Conservation (phyloP, 2,329 filamentous ascomycete species). For the Cladosporium colombiae region DNA sequence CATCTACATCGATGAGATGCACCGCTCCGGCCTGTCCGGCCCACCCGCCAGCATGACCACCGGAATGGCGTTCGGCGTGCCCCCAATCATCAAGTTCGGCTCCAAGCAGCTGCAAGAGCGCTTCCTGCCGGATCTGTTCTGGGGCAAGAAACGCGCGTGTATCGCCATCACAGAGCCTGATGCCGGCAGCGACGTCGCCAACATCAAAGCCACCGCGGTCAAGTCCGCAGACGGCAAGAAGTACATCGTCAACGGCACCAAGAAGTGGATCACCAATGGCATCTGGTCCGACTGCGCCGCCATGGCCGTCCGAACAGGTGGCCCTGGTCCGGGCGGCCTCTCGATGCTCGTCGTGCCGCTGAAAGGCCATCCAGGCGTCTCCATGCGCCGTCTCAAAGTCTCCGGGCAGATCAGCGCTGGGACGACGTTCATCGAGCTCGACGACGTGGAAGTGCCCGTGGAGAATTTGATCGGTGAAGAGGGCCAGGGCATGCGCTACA, state of each 20-base stretch:
- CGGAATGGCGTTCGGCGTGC: constrained; percentile 71
- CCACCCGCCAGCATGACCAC: constrained; percentile 67
- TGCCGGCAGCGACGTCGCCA: constrained; percentile 72
- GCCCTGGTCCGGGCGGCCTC: constrained; percentile 62
- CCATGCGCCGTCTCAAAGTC: constrained; percentile 67
- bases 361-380: constrained; percentile 66
- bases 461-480: constrained; percentile 70
- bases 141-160: constrained; percentile 66
- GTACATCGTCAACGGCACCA: constrained; percentile 72
- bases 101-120: constrained; percentile 61
- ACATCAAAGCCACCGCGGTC: constrained; percentile 67
- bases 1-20: constrained; percentile 73
- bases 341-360: constrained; percentile 70
- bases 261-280: constrained; percentile 80
- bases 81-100: constrained; percentile 70
- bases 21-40: constrained; percentile 63
- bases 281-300: constrained; percentile 68
- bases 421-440: constrained; percentile 74
- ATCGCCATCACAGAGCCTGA: constrained; percentile 80
- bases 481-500: constrained; percentile 70
- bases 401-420: constrained; percentile 65
- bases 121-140: constrained; percentile 68
- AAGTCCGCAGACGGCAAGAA: constrained; percentile 64
- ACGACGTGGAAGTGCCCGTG: constrained; percentile 71
- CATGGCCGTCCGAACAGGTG: constrained; percentile 74